Evolutionary conservation across 768 basidiomycete species (phyloP).

Genomic region (Amanita inopinata): DNA sequence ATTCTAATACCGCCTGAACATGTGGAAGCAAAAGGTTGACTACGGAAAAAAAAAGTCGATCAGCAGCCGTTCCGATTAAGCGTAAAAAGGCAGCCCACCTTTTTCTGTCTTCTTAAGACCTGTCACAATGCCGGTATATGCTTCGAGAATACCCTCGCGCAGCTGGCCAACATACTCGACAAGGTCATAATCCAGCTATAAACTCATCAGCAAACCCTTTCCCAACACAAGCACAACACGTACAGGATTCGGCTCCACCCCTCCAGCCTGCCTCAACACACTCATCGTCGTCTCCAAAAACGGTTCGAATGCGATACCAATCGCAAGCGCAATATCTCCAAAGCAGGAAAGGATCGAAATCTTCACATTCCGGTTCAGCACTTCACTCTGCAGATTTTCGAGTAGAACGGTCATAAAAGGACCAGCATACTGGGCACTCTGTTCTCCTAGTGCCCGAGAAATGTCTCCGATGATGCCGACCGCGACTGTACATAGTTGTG

Average conservation of each 20-base stretch:
- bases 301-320: constrained; percentile 78
- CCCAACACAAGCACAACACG: constrained; percentile 17
- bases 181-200: constrained; percentile 74
- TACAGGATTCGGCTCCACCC: constrained; percentile 81
- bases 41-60: constrained; percentile 15
- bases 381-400: constrained; percentile 84
- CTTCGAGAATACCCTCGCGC: constrained; percentile 93
- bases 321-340: constrained; percentile 92
- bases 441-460: constrained; percentile 86
- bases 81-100: constrained; percentile 32
- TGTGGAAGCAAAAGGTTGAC: constrained; percentile 57
- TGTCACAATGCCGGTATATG: constrained; percentile 90
- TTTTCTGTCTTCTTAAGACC: constrained; percentile 80
- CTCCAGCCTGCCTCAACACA: constrained; percentile 85
- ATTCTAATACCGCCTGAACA: constrained; percentile 64
- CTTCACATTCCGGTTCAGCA: constrained; percentile 90
- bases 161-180: constrained; percentile 87
- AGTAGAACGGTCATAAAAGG: constrained; percentile 89
- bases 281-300: constrained; percentile 87
- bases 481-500: constrained; percentile 90
- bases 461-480: constrained; percentile 95
- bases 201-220: constrained; percentile 5
- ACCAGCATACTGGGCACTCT: constrained; percentile 72
- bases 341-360: constrained; percentile 94
- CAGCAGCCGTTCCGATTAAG: constrained; percentile 8